A percentile compares a stretch with the other conserved stretches of the same genome.
Evolutionary conservation across 805 yeast genomes (phyloP).

Genomic region (Wickerhamomyces sydowiorum): DNA sequence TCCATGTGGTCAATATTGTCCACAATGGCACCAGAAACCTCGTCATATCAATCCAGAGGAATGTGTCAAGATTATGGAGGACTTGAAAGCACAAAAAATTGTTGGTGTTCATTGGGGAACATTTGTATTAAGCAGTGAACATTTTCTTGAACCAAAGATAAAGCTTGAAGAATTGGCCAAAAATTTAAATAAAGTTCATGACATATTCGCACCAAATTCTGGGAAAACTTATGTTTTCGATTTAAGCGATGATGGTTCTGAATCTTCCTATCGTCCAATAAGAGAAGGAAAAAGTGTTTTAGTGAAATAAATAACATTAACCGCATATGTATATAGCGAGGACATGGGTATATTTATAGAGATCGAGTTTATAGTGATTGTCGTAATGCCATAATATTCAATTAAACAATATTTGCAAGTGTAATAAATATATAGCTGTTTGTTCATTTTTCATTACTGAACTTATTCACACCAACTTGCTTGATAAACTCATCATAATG

Average conservation of each 20-base stretch:
- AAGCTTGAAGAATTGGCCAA: conserved; percentile 47
- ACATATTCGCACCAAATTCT: conserved; percentile 61
- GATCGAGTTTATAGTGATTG: too few relatives aligned
- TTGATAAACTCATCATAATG: conserved; percentile 41
- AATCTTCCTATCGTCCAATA: conserved; percentile 13
- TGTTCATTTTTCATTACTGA: not conserved
- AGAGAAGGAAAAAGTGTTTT: conserved; percentile 27
- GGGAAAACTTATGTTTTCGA: conserved; percentile 63
- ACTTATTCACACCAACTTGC: conserved; percentile 10
- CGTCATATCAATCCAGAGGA: conserved; percentile 84
- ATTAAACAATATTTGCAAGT: not conserved
- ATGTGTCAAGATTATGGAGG: conserved; percentile 59
- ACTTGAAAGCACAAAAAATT: conserved; percentile 53
- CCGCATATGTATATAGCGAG: too few relatives aligned
- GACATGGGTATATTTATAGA: too few relatives aligned
- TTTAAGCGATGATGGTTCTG: conserved; percentile 6
- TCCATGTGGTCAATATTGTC: conserved; percentile 95
- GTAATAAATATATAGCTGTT: not conserved
- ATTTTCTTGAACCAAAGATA: conserved; percentile 76
- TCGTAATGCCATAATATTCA: too few relatives aligned
- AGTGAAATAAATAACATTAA: conserved; percentile 11
- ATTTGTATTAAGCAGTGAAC: conserved; percentile 82
- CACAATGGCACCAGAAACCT: conserved; percentile 90
- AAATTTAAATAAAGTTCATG: conserved; percentile 27
- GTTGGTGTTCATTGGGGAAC: conserved; percentile 98